Evolutionary conservation across 441 rosid species (phyloP), one percentile per base, ranked within the genome.

Genomic region (Manihot esculenta): DNA sequence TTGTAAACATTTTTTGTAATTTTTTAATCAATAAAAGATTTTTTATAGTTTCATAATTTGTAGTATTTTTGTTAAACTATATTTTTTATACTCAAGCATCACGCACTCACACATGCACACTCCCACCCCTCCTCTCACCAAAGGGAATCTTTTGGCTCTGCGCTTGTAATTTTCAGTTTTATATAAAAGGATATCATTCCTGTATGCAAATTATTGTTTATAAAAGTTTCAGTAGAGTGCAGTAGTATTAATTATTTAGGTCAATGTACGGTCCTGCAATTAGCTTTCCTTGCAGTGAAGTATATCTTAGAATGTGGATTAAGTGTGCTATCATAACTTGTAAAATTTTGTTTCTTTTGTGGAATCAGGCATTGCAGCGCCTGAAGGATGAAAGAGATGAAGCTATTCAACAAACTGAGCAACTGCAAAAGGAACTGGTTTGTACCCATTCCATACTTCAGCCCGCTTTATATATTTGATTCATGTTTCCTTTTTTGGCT

Each of bases 341-440:
- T 41, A 51, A 48, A 20, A 26, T 62, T 55, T 73, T 24, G 9
- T 44, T 64, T 54, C 70, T 41, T 38, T 72, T 73, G 63, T 64
- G 58, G 63, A 77, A 79, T 50, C 89, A 88, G 97, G 77, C 86
- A 50, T 63, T 92, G 70, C 94, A 87, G 72, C 83, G 74, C 53
- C 83, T 89, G 81, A 92, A 85, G 85, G 93, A 89, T 17, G 97
- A 94, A 86, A 83, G 88, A 75, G 96, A 94, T 78, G 81, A 84
- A 66, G 97, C 93, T 63, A 76, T 86, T 69, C 84, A 81, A 74
- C 91, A 85, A 75, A 92, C 94, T 64, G 84, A 83, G 69, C 92
- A 83, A 63, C 85, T 94, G 82, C 95, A 88, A 84, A 90, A 86
- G 44, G 97, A 94, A 65, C 71, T 94, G 93, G 99, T 92, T 78